phyloP scores from a whole-genome alignment of 1,139 yeast species.

The Yarrowia galli region DNA sequence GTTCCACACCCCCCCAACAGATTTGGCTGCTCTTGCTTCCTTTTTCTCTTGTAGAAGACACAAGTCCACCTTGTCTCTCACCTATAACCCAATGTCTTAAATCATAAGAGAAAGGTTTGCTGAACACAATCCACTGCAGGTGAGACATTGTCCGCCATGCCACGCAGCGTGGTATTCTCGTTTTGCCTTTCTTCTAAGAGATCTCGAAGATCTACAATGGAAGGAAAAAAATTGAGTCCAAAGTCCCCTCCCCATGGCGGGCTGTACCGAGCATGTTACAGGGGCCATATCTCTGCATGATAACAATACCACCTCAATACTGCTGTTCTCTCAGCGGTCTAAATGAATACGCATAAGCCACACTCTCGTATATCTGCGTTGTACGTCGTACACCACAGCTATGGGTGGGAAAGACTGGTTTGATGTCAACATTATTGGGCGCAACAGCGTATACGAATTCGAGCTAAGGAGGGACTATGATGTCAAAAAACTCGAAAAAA shows the following conservation, averaged over 20 bases:
- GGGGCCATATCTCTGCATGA: too few relatives aligned
- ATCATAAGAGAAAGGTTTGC: conserved; percentile 32
- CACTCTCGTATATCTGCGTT: neutral
- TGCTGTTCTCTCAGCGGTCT: too few relatives aligned
- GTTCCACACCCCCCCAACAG: neutral
- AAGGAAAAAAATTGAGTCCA: neutral
- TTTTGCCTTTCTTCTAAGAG: neutral
- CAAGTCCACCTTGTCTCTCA: neutral
- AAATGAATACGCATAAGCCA: too few relatives aligned
- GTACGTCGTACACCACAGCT: too few relatives aligned
- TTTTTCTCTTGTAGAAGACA: neutral
- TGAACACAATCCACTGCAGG: conserved; percentile 16
- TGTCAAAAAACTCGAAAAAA: too few relatives aligned
- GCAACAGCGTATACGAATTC: neutral
- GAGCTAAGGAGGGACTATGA: too few relatives aligned
- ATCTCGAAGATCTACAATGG: conserved; percentile 33
- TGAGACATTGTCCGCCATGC: conserved; percentile 20
- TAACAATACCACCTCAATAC: too few relatives aligned
- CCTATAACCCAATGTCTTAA: conserved; percentile 18
- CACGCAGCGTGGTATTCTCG: conserved; percentile 6
- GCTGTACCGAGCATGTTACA: too few relatives aligned
- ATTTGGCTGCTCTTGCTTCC: conserved; percentile 23
- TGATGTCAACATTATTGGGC: neutral
- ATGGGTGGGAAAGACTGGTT: neutral
- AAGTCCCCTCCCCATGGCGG: too few relatives aligned